Base-by-base conservation (phyloP, 2,329 filamentous ascomycete species). In the Calonectria hawksworthii region DNA sequence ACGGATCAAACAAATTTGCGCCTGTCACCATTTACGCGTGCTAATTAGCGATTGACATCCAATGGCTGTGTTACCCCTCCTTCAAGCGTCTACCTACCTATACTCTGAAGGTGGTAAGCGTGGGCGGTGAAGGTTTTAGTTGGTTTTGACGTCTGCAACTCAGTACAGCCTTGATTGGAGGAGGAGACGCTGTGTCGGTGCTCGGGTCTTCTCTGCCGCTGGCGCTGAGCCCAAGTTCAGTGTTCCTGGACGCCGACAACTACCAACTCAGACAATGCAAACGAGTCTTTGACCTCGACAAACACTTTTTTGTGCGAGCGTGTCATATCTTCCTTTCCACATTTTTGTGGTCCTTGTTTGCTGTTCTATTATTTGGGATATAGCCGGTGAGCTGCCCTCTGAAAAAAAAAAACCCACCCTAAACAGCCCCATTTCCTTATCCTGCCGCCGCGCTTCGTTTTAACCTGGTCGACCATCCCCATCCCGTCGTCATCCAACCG, bases 101-200 rank as follows among this genome's bases (percentile, higher is more conserved):
- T 73, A 51, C 50, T 56, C 66, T 64, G 34, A 65, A 73, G 72
- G 72, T 54, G 71, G 68, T 54, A 71, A 72, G 73, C 75, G 75
- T 61, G 74, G 78, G 80, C 80, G 80, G 80, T 81, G 80, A 81
- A 80, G 74, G 74, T 67, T 56, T 77, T 77, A 70, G 74, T 75
- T 63, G 70, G 75, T 76, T 80, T 79, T 71, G 72, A 80, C 72
- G 52, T 80, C 50, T 66, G 75, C 76, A 70, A 77, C 63, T 73
- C 70, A 74, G 61, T 75, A 68, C 68, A 63, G 52, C 44, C 77
- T 76, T 81, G 80, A 81, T 81, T 81, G 80, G 80, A 80, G 74
- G 68, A 74, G 74, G 76, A 28, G 47, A 50, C 67, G 41, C 56
- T 67, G 41, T 30, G 34, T 38, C 56, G 34, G 56, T 63, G 73